A percentile compares a stretch with the other conserved stretches of the same genome.
Conservation (phyloP, 345 rosid species). For the Jatropha curcas region DNA sequence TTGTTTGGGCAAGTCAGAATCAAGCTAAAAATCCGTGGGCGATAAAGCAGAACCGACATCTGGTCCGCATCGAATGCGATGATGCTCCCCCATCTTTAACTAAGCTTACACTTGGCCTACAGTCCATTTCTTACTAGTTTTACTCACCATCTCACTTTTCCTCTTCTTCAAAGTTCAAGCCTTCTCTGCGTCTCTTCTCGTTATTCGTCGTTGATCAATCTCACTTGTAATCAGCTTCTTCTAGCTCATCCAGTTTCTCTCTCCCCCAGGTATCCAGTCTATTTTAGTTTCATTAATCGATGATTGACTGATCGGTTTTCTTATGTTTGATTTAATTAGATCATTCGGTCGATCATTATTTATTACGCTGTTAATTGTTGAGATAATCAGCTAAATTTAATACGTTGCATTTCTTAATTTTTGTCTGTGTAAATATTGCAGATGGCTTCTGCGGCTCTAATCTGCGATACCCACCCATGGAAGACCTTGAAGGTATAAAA, state of each 20-base stretch:
- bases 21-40: constrained; percentile 1
- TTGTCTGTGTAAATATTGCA: neutral
- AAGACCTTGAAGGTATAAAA: constrained; percentile 74
- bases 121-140: too few species aligned
- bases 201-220: neutral
- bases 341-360: neutral
- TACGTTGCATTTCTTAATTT: too few species aligned
- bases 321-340: too few species aligned
- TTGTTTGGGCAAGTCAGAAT: neutral
- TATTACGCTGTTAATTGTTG: neutral
- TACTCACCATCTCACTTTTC: neutral
- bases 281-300: neutral
- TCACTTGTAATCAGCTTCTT: neutral
- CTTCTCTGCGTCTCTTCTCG: neutral
- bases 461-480: constrained; percentile 77
- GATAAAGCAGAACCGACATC: neutral
- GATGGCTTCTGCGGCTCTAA: constrained; percentile 71
- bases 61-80: neutral
- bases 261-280: neutral
- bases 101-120: neutral
- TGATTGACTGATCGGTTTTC: too few species aligned
- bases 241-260: neutral
- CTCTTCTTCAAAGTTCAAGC: neutral
- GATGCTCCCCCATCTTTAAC: neutral
- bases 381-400: neutral